These are phyloP conservation scores for Cytospora chrysosperma DNA, from an alignment of 2,329 filamentous ascomycete species.

Conservation along the genomic window DNA sequence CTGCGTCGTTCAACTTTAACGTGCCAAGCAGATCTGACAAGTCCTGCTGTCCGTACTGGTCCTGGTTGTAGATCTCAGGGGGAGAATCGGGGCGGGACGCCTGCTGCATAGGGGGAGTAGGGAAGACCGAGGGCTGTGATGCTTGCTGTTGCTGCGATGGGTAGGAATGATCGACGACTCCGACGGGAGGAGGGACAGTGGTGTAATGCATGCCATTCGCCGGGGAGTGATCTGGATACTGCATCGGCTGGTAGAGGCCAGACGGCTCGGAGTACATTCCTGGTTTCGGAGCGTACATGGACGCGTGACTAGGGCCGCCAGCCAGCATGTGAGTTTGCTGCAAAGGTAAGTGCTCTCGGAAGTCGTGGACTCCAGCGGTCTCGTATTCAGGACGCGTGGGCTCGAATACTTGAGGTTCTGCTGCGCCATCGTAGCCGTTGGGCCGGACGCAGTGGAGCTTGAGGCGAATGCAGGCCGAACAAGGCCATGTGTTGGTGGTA, in stretches of 20 bases:
- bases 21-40: constrained; percentile 81
- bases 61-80: constrained; percentile 55
- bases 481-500: constrained; percentile 96
- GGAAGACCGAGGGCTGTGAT: constrained; percentile 47
- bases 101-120: constrained; percentile 51
- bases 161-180: constrained; percentile 53
- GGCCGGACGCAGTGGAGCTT: constrained; percentile 93
- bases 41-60: constrained; percentile 67
- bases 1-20: constrained; percentile 82
- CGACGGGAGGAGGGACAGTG: constrained; percentile 48
- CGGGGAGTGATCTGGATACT: constrained; percentile 46
- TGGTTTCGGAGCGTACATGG: constrained; percentile 48
- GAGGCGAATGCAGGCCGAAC: constrained; percentile 85
- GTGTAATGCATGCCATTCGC: constrained; percentile 54
- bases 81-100: constrained; percentile 42
- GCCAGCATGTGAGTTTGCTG: constrained; percentile 45
- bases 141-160: constrained; percentile 26
- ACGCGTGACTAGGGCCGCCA: constrained; percentile 25
- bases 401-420: constrained; percentile 44
- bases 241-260: constrained; percentile 46
- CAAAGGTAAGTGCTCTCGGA: constrained; percentile 54
- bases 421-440: constrained; percentile 69
- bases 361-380: constrained; percentile 42
- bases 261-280: constrained; percentile 47
- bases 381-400: constrained; percentile 45